Base-by-base conservation (phyloP, 1,284 basidiomycete genomes). In the Sutorius eximius region DNA sequence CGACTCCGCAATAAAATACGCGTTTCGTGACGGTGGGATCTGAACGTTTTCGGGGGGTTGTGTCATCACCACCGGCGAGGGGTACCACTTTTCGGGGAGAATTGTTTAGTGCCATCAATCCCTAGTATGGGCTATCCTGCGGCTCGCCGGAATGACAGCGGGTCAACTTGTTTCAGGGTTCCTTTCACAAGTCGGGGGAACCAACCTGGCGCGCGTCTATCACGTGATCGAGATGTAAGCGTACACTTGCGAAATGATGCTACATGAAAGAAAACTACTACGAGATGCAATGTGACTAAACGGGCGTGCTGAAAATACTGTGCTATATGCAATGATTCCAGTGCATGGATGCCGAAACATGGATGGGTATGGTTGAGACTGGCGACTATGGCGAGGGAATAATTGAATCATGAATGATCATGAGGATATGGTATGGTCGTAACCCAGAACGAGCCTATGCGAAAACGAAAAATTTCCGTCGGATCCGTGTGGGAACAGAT, bases 1-100 rank as follows among this genome's bases (percentile, higher is more conserved):
- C 89, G 33, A 92, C 87, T 36, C 86, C 86, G 62, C 87, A 90
- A 70, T 86, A 89, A 71, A 91, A 92, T 30, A 84, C 85, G 66
- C 89, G 86, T 67, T 79, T 86, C 3, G 85, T 91, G 57, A 79
- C 60, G 40, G 69, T 67, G n/a, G 76, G 70, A 22, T 72, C 69
- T 2, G 66, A 65, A 45, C 75, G 71, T 57, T 70, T 73, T 52
- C 68, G 72, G 40, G 76, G 72, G 47, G 77, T 73, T 38, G 73
- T 68, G 59, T 84, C 82, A 56, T 88, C 82, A 41, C 85, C 87
- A 60, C 74, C 78, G 29, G 85, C 79, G 36, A 91, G 77, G 32
- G 89, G 87, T 6, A 90, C 75, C 10, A 80, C 73, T 71, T 91
- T 91, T 54, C 89, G 79, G 38, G 89, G 88, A 47, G 87, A 87